Evolutionary conservation across 768 basidiomycete genomes (phyloP).

Genomic region (Pulveroboletus sp.): DNA sequence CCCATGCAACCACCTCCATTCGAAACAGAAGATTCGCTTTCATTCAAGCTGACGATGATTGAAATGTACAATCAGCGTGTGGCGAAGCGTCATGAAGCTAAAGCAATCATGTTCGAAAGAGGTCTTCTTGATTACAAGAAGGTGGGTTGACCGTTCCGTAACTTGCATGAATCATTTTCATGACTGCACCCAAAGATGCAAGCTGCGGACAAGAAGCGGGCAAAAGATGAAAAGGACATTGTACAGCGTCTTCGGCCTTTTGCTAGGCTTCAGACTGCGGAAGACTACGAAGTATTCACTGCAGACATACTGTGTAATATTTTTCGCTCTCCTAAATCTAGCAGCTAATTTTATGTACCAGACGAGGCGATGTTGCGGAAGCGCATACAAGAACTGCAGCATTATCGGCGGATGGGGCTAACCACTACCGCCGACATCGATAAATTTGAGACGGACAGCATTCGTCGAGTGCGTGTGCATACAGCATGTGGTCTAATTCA

Average conservation of each 20-base stretch:
- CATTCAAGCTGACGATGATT: slow-evolving; percentile 84
- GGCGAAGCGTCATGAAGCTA: slow-evolving; percentile 80
- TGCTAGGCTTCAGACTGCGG: slow-evolving; percentile 83
- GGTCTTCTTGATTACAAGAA: slow-evolving; percentile 93
- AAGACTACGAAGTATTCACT: slow-evolving; percentile 86
- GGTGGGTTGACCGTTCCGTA: slow-evolving; percentile 43
- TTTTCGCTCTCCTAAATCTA: too few species aligned
- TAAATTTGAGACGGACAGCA: slow-evolving; percentile 75
- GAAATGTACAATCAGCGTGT: slow-evolving; percentile 91
- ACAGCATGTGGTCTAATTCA: neutral
- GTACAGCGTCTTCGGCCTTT: slow-evolving; percentile 88
- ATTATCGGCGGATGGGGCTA: slow-evolving; percentile 84
- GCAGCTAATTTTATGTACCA: slow-evolving; percentile 34
- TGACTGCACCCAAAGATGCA: slow-evolving; percentile 58
- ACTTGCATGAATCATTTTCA: neutral
- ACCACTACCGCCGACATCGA: slow-evolving; percentile 86
- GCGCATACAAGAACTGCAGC: slow-evolving; percentile 87
- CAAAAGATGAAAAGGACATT: slow-evolving; percentile 89
- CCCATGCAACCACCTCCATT: slow-evolving; percentile 69
- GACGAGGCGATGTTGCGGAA: slow-evolving; percentile 88
- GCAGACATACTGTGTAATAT: slow-evolving; percentile 86
- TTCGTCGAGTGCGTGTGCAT: slow-evolving; percentile 58
- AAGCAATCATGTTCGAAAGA: slow-evolving; percentile 88
- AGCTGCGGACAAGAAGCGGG: slow-evolving; percentile 87
- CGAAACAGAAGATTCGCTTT: slow-evolving; percentile 80